A percentile compares a stretch with the other conserved stretches of the same genome.
These are phyloP conservation scores for Perkinsus marinus DNA, from an alignment of 169 alveolate species.

Conservation along the genomic window DNA sequence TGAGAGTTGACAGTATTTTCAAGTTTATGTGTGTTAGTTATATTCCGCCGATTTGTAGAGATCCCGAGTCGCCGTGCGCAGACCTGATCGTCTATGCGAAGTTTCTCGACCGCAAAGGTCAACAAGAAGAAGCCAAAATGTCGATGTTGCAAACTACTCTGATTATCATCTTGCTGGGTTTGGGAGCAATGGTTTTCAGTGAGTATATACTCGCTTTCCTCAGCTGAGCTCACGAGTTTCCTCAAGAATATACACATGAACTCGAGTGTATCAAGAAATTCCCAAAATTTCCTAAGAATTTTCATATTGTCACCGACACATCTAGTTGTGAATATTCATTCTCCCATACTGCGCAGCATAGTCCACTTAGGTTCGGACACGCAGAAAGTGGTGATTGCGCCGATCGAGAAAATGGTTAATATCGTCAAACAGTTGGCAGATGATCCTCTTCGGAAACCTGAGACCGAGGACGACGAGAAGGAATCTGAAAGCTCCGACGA, in stretches of 20 bases:
- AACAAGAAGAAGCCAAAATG: constrained; percentile 28
- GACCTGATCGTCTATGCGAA: background rate
- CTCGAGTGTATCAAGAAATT: too few species aligned
- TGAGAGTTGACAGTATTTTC: too few species aligned
- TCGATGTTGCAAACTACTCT: constrained; percentile 37
- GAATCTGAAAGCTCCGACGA: background rate
- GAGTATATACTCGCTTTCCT: constrained; percentile 32
- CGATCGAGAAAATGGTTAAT: constrained; percentile 45
- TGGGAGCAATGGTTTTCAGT: constrained; percentile 49
- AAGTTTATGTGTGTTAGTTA: background rate
- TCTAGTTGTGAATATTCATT: too few species aligned
- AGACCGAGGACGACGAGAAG: constrained; percentile 1
- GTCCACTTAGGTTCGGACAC: background rate
- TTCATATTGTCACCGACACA: too few species aligned
- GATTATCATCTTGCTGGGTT: constrained; percentile 53
- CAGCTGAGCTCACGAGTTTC: too few species aligned
- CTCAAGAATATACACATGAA: too few species aligned
- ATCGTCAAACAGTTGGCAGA: constrained; percentile 47
- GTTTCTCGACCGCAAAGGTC: constrained; percentile 1
- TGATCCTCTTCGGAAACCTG: constrained; percentile 46
- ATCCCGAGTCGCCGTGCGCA: background rate
- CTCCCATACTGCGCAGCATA: too few species aligned
- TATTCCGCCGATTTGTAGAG: background rate
- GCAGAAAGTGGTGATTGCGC: constrained; percentile 32
- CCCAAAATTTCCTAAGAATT: too few species aligned